These are phyloP conservation scores for Carex sylvatica DNA, from an alignment of 202 grass and related monocot genomes.

Conservation along the genomic window DNA sequence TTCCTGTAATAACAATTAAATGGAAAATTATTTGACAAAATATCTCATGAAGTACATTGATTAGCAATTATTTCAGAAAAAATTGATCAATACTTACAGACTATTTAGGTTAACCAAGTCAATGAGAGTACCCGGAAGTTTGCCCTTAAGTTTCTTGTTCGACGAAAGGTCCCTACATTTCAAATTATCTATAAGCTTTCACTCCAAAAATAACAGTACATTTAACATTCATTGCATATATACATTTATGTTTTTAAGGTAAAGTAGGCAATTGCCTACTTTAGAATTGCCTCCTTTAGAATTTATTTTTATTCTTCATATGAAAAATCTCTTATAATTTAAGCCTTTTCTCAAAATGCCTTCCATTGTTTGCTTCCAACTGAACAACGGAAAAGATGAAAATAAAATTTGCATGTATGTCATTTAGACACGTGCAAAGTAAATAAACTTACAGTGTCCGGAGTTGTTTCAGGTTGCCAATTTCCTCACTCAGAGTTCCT, in stretches of 20 bases:
- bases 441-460: conserved; percentile 40
- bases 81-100: conserved; percentile 54
- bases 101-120: conserved; percentile 54
- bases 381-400: background rate
- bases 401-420: background rate
- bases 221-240: background rate
- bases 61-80: background rate
- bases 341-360: background rate
- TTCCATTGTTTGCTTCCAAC: background rate
- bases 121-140: conserved; percentile 47
- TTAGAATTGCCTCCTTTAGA: background rate
- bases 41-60: conserved; percentile 6
- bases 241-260: background rate
- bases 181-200: conserved; percentile 24
- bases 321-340: background rate
- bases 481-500: conserved; percentile 50
- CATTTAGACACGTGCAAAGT: background rate
- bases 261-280: background rate
- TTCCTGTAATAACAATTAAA: conserved; percentile 36
- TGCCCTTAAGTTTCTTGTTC: conserved; percentile 43
- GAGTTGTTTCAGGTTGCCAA: conserved; percentile 58
- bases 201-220: background rate
- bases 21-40: conserved; percentile 21
- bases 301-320: background rate
- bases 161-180: conserved; percentile 72